Evolutionary conservation across 164 flowering plant genomes (phyloP).

Genomic region (Kalanchoe fedtschenkoi): DNA sequence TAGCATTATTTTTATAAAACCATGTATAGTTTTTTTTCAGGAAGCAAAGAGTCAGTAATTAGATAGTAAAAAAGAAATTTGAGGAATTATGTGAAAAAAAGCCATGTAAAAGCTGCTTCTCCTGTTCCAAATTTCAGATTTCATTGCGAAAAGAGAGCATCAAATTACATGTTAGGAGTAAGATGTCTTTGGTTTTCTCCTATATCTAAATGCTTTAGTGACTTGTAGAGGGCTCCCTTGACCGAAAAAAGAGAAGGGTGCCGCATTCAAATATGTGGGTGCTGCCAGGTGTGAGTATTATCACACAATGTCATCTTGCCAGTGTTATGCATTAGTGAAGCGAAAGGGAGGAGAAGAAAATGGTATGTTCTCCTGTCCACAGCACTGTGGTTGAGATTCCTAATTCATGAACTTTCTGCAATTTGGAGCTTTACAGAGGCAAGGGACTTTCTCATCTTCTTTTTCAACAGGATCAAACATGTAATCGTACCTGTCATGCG

Average conservation of each 20-base stretch:
- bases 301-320: background rate
- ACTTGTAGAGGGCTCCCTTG: background rate
- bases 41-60: no score
- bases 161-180: background rate
- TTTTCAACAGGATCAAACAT: slow-evolving; percentile 74
- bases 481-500: slow-evolving; percentile 71
- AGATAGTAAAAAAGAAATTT: no score
- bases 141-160: no score
- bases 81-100: no score
- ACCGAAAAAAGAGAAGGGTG: background rate
- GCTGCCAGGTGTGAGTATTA: background rate
- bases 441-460: slow-evolving; percentile 80
- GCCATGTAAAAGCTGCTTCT: no score
- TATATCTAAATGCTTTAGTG: background rate
- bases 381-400: slow-evolving; percentile 1
- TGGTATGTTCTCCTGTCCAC: no score
- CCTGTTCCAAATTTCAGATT: no score
- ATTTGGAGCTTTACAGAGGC: slow-evolving; percentile 68
- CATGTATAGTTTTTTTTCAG: no score
- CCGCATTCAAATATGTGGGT: background rate
- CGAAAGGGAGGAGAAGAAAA: background rate
- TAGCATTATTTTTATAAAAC: no score
- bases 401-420: slow-evolving; percentile 89
- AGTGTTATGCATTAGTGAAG: background rate
- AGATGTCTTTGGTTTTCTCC: background rate